Evolutionary conservation across 768 basidiomycete species (phyloP), one percentile per base, ranked within the genome.

Genomic region (Coprinopsis strossmayeri): DNA sequence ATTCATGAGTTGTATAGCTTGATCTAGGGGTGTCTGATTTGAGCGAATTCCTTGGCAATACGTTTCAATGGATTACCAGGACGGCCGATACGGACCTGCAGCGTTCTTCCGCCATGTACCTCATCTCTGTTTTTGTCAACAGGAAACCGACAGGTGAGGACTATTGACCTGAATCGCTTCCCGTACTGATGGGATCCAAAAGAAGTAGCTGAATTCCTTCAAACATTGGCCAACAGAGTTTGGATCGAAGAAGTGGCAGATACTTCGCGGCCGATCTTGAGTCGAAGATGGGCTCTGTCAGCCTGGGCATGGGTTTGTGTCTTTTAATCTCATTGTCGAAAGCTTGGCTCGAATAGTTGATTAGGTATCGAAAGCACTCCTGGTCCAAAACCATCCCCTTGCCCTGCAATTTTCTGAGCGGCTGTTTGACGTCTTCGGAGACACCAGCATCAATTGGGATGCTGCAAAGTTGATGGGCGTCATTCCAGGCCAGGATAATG

Each of bases 361-460:
- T n/a, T 52, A 96, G 95, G 72, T 90, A 12, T 74, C 81, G 17
- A 89, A 89, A 63, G 91, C 81, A 0, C 70, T 99, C 21, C 68
- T 93, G 1, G 78, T 93, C 1, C 79, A 84, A 11, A 83, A 82
- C 23, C 82, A 95, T 58, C 63, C 78, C 1, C 61, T 68, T 2
- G 79, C 83, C 0, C 65, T 73, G 49, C 53, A 62, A 1, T 82
- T 85, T 52, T 67, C 84, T 10, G 76, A 86, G 26, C 66, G 74
- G 2, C 63, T 98, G 20, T 81, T 96, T 53, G 73, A 74, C 11
- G 69, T 87, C 7, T 85, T 97, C 50, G 69, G 68, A 3, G 91
- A 96, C 57, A 66, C 68, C 41, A 60, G 60, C 0, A 67, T 96
- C 34, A 77, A 77, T 13, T 80, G 79, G 73, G 76, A 81, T 42